Percentiles rank a stretch among this genome's conserved stretches.
Evolutionary conservation across 2,329 filamentous ascomycete species (phyloP).

Genomic region (Fusarium phyllophilum): DNA sequence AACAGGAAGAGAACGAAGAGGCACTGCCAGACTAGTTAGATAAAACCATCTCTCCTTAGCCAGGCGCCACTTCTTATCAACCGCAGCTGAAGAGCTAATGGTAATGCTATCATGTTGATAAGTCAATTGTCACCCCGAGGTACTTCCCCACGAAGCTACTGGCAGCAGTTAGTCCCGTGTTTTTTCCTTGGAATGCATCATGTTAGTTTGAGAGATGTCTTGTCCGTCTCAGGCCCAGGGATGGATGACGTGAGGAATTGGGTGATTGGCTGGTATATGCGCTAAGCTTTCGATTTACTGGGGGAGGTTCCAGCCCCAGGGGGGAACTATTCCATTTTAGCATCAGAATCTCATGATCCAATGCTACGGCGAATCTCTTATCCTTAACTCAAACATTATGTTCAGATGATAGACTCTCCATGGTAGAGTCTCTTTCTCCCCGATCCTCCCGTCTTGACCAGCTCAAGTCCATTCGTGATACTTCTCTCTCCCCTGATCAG

Average conservation of each 20-base stretch:
- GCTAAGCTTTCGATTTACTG: slow-evolving; percentile 1
- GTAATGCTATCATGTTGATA: background rate
- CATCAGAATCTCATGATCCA: background rate
- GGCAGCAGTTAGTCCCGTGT: background rate
- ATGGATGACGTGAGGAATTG: slow-evolving; percentile 11
- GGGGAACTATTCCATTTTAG: background rate
- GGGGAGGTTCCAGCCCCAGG: background rate
- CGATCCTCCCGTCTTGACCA: slow-evolving; percentile 22
- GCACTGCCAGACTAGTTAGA: background rate
- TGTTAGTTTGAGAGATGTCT: slow-evolving; percentile 4
- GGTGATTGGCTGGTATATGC: background rate
- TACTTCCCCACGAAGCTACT: background rate
- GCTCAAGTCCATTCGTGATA: slow-evolving; percentile 39
- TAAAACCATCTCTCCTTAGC: background rate
- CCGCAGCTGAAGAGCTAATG: background rate
- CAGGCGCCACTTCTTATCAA: background rate
- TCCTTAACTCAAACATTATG: background rate
- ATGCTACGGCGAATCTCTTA: background rate
- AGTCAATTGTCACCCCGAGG: background rate
- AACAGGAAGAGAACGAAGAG: background rate
- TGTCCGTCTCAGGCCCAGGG: slow-evolving; percentile 18
- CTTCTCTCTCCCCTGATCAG: slow-evolving; percentile 37
- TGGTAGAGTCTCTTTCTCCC: slow-evolving; percentile 9
- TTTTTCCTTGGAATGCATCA: slow-evolving; percentile 1
- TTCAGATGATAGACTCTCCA: slow-evolving; percentile 32